Evolutionary conservation across 345 rosid species (phyloP).

Genomic region (Odontarrhena argentea): DNA sequence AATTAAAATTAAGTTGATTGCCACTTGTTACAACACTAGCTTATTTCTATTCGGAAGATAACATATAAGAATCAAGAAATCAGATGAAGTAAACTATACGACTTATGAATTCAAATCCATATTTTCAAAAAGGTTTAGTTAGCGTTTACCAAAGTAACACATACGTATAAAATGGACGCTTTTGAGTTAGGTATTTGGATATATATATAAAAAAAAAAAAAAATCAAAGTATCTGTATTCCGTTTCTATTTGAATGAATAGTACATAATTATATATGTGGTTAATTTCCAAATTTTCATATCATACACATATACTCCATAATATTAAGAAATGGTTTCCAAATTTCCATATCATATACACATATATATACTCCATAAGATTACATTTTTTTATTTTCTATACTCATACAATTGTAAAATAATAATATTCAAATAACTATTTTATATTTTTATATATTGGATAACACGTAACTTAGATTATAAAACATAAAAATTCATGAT

Average conservation of each 20-base stretch:
- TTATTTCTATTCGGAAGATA: not conserved
- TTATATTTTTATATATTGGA: no score
- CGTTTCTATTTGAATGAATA: not conserved
- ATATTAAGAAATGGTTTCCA: no score
- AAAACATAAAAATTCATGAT: no score
- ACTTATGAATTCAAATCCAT: not conserved
- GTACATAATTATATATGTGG: not conserved
- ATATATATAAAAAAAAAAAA: no score
- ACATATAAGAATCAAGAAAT: not conserved
- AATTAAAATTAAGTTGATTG: conserved; percentile 4
- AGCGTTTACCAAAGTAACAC: not conserved
- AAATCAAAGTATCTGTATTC: not conserved
- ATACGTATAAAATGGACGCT: not conserved
- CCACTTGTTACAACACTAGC: conserved; percentile 10
- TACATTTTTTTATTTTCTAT: no score
- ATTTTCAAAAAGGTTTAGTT: not conserved
- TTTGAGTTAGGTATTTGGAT: not conserved
- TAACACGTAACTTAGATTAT: no score
- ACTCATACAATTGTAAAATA: no score
- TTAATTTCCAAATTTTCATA: no score
- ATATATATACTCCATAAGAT: no score
- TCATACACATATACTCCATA: no score
- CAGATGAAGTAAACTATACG: conserved; percentile 1
- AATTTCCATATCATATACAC: no score
- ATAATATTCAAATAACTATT: no score